Evolutionary conservation across 192 early-diverging fungal genomes (phyloP).

Genomic region (Coemansia sp.): DNA sequence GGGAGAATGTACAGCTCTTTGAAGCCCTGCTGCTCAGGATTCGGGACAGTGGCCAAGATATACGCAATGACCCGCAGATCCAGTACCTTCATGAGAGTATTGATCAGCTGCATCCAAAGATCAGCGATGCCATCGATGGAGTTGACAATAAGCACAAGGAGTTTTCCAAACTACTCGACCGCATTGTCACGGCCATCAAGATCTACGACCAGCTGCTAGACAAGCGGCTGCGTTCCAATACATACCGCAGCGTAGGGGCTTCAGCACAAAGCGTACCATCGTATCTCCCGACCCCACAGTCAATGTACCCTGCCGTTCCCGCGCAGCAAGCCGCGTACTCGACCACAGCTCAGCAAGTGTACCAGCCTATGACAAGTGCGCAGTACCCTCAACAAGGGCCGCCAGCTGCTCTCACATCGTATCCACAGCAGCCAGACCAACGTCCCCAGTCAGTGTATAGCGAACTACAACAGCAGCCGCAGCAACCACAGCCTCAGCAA

Average conservation of each 20-base stretch:
- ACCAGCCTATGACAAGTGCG: constrained; percentile 11
- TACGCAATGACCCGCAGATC: constrained; percentile 74
- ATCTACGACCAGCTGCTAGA: constrained; percentile 89
- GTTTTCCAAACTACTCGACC: constrained; percentile 78
- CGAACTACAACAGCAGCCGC: constrained; percentile 13
- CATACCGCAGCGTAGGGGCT: constrained; percentile 15
- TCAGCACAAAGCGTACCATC: constrained; percentile 17
- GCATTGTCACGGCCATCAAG: constrained; percentile 76
- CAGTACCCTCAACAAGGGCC: constrained; percentile 10
- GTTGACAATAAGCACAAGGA: constrained; percentile 77
- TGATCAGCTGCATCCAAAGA: constrained; percentile 80
- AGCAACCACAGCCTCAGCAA: constrained; percentile 6
- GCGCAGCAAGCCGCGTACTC: constrained; percentile 33
- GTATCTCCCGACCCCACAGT: constrained; percentile 31
- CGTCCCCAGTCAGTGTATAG: constrained; percentile 14
- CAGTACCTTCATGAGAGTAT: constrained; percentile 87
- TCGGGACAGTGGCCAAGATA: constrained; percentile 75
- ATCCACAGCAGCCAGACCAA: constrained; percentile 31
- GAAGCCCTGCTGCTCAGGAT: constrained; percentile 81
- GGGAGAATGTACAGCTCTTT: constrained; percentile 90
- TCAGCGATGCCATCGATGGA: constrained; percentile 71
- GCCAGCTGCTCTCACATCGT: not conserved
- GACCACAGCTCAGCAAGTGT: constrained; percentile 31
- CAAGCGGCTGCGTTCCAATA: constrained; percentile 61
- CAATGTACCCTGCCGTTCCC: constrained; percentile 34